Evolutionary conservation across 805 yeast species (phyloP), one percentile per base, ranked within the genome.

Genomic region (Pichia sporocuriosa): DNA sequence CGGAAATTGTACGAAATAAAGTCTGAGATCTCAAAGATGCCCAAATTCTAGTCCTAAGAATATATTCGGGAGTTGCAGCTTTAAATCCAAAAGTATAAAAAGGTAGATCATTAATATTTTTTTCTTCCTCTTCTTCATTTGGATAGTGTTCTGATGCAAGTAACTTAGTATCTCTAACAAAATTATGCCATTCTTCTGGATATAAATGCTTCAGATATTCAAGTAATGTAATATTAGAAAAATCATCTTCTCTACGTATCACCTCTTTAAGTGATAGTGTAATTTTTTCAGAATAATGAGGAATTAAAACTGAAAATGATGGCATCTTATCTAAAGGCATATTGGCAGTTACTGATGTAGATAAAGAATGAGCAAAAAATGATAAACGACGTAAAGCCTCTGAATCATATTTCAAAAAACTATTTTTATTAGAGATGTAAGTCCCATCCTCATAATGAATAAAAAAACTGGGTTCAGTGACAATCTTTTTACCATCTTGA

Each of bases 271-370:
- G 67, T 2, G 85, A 74, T 43, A 87, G 66, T 15, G 83, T 69
- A 37, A 88, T 85, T 62, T 83, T 87, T 58, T 88, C 96, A 7
- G 82, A 70, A 59, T 82, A 88, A 59, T 88, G 96, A 8, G 96
- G 96, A 34, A 88, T 73, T 54, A 88, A 67, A 8, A 87, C 95
- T 1, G 93, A 77, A 53, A 86, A 86, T 0, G 84, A 67, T 1
- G 95, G 94, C 86, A 84, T 84, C 33, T 77, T 68, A 17, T 70
- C 72, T 7, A 81, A 72, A 0, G 86, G 73, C 11, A 72, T 62
- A 0, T 87, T 80, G 34, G 80, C 87, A 0, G 86, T 83, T 67
- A 87, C 81, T 1, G 95, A 90, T 0, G 94, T 84, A 0, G 95
- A 80, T 32, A 87, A 65, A 0, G 95, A 85, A 55, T 87, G 95